Conservation (phyloP, 2,329 filamentous ascomycete species). For the Pseudogymnoascus sp. region DNA sequence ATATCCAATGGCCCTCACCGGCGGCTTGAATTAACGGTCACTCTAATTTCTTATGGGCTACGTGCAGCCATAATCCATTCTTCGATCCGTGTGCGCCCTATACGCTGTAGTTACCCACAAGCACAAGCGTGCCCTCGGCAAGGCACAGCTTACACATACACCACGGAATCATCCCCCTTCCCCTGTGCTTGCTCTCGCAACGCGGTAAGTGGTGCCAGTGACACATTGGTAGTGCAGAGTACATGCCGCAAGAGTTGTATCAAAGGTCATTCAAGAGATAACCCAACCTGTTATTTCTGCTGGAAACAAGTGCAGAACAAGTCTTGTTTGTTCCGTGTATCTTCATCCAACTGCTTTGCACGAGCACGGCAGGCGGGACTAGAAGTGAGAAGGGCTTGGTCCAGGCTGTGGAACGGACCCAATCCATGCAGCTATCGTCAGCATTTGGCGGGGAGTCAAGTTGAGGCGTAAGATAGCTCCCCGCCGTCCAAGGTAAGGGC, state of each 20-base stretch:
- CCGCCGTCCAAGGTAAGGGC: not conserved
- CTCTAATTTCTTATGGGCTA: conserved; percentile 2
- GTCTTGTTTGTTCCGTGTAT: not conserved
- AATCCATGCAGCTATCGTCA: not conserved
- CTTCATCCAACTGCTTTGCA: not conserved
- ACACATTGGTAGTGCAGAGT: not conserved
- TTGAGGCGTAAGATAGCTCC: conserved; percentile 1
- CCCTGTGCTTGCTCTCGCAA: not conserved
- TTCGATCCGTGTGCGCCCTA: not conserved
- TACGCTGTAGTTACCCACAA: not conserved
- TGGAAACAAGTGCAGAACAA: not conserved
- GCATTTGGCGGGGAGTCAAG: not conserved
- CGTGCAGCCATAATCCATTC: conserved; percentile 5
- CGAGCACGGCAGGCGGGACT: not conserved
- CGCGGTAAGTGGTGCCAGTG: not conserved
- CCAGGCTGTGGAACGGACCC: conserved; percentile 2
- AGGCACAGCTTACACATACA: conserved; percentile 3
- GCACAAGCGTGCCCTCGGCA: not conserved
- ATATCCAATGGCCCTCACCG: not conserved
- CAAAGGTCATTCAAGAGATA: not conserved
- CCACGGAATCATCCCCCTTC: not conserved
- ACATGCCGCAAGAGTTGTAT: not conserved
- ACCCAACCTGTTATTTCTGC: not conserved
- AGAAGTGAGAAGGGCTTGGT: conserved; percentile 3
- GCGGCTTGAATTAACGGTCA: not conserved